Base-by-base conservation (phyloP, 805 yeast species). In the Suhomyces emberorum region DNA sequence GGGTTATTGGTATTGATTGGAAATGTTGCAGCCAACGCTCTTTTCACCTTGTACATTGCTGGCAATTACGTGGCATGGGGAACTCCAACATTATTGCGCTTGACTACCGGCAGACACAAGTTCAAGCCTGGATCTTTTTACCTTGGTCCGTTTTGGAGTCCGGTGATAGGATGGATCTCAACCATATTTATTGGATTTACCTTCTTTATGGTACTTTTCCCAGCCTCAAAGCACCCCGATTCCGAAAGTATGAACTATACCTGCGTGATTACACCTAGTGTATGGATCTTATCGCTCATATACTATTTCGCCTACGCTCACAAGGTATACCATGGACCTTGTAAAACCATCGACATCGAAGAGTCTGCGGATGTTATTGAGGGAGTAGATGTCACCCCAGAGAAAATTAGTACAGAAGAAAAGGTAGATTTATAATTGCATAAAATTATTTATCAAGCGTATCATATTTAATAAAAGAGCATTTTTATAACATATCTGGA, bases 1-100 rank as follows among this genome's bases (percentile, higher is more conserved):
- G 76, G 76, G 3, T 52, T 61, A 28, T 51, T 72, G 30, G 57
- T 63, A 38, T 51, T 72, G 14, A 60, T 60, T 26, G 72, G 70
- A 18, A 45, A 61, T 8, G 59, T 66, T 3, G 74, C 74, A 6
- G 61, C 76, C 1, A 61, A 54, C 34, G 76, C 61, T n/a, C 32
- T 65, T 21, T 57, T 65, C 47, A 70, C 69, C 7, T 51, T 56
- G 24, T 57, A 58, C 47, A 48, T 63, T 48, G 64, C 55, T 11
- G 57, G 65, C 14, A 53, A 52, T 51, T 64, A 41, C 48, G 60
- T 26, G 63, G 65, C 49, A 31, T 55, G 49, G 67, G 65, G 22
- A 10, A 56, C 61, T 33, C 70, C 70, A 7, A 57, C 64, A 6
- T 30, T 48, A 16, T 58, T 65, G 34, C 52, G 65, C 37, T 51